phyloP scores from a whole-genome alignment of 2,329 filamentous ascomycete species.

The Talaromyces atroroseus region DNA sequence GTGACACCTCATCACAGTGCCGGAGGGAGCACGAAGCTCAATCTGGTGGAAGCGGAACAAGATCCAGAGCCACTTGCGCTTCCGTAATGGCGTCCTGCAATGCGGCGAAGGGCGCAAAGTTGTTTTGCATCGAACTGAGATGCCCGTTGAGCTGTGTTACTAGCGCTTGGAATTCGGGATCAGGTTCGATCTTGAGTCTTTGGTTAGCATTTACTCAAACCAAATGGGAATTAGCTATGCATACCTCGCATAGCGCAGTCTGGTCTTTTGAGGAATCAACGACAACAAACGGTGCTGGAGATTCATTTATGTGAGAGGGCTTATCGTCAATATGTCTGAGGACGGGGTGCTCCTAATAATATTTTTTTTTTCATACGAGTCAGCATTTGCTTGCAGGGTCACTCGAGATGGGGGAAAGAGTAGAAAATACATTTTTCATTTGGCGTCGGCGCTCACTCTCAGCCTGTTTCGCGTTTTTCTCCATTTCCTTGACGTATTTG shows the following conservation, averaged over 20 bases:
- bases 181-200: conserved; percentile 29
- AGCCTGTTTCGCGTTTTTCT: conserved; percentile 38
- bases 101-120: conserved; percentile 32
- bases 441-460: conserved; percentile 36
- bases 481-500: conserved; percentile 36
- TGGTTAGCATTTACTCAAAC: background rate
- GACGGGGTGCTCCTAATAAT: conserved; percentile 34
- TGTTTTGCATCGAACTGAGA: conserved; percentile 41
- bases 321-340: conserved; percentile 29
- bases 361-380: background rate
- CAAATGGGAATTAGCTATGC: background rate
- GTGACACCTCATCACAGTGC: background rate
- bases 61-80: conserved; percentile 31
- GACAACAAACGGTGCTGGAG: conserved; percentile 25
- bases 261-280: conserved; percentile 21
- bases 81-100: conserved; percentile 34
- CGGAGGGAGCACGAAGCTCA: conserved; percentile 18
- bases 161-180: conserved; percentile 32
- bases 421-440: conserved; percentile 33
- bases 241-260: conserved; percentile 31
- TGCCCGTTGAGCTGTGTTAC: conserved; percentile 39
- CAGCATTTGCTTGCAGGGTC: background rate
- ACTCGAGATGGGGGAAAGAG: background rate
- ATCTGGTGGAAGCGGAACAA: conserved; percentile 27
- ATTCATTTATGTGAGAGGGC: conserved; percentile 15